Conservation (phyloP, 1,139 yeast species). For the Kodamaea suecica region DNA sequence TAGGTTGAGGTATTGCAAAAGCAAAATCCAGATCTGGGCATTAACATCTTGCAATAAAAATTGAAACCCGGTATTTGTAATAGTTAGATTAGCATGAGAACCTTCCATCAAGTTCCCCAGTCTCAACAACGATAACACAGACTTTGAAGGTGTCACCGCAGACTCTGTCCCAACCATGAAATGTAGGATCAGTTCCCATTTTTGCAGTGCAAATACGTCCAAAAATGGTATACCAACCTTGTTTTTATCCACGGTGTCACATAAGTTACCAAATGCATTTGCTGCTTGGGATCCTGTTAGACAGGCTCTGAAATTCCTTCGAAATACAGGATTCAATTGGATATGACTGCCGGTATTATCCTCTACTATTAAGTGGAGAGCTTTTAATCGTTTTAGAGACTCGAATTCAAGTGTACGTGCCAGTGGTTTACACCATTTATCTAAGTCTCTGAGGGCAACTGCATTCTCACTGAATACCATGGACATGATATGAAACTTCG, state of each 20-base stretch:
- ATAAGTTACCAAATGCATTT: conserved; percentile 45
- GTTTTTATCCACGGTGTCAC: conserved; percentile 34
- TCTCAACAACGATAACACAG: conserved; percentile 60
- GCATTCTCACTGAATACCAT: conserved; percentile 82
- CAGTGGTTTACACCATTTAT: conserved; percentile 68
- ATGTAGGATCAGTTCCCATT: conserved; percentile 95
- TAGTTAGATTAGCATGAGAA: conserved; percentile 48
- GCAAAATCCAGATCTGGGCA: conserved; percentile 91
- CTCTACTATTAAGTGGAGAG: conserved; percentile 74
- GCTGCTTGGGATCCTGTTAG: conserved; percentile 69
- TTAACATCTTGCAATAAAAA: conserved; percentile 87
- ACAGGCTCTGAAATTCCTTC: conserved; percentile 75
- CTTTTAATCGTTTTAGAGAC: conserved; percentile 71
- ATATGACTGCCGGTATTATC: conserved; percentile 51
- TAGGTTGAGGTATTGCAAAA: conserved; percentile 81
- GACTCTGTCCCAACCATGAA: conserved; percentile 94
- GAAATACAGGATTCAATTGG: conserved; percentile 68
- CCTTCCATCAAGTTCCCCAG: conserved; percentile 88
- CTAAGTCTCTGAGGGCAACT: conserved; percentile 63
- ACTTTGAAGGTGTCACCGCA: conserved; percentile 60
- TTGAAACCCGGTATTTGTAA: conserved; percentile 92
- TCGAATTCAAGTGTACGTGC: conserved; percentile 61
- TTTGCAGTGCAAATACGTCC: conserved; percentile 76
- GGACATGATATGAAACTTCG: conserved; percentile 84
- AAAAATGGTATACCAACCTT: conserved; percentile 61